Percentiles rank a stretch among this genome's conserved stretches.
Evolutionary conservation across 148 eudicot genomes (phyloP).

Genomic region (Nepenthes mirabilis): DNA sequence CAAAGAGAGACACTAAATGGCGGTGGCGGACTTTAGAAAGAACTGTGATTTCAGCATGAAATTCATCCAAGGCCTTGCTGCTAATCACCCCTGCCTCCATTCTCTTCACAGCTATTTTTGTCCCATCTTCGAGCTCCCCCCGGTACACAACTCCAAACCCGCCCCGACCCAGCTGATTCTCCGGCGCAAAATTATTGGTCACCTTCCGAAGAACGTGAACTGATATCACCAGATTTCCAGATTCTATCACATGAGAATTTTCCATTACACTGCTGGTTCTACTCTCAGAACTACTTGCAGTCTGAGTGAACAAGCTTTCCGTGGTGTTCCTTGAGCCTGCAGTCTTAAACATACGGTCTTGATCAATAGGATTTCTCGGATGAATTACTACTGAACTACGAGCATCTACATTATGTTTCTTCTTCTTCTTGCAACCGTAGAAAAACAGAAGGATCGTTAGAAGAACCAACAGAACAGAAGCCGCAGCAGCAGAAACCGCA

Average conservation of each 20-base stretch:
- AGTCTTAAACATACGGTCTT: constrained; percentile 30
- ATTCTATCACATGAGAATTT: constrained; percentile 30
- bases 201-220: constrained; percentile 49
- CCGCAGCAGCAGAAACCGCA: constrained; percentile 17
- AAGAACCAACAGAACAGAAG: constrained; percentile 10
- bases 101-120: constrained; percentile 65
- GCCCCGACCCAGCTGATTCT: constrained; percentile 71
- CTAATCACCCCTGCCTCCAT: constrained; percentile 49
- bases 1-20: constrained; percentile 55
- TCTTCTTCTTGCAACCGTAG: constrained; percentile 26
- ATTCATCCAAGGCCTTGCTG: constrained; percentile 54
- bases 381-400: constrained; percentile 33
- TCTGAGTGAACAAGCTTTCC: constrained; percentile 20
- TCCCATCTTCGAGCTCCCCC: constrained; percentile 58
- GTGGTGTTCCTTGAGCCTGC: constrained; percentile 24
- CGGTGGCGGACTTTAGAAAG: constrained; percentile 66
- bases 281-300: constrained; percentile 18
- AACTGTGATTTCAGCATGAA: constrained; percentile 64
- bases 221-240: constrained; percentile 43
- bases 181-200: constrained; percentile 43
- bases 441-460: constrained; percentile 10
- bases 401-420: constrained; percentile 8
- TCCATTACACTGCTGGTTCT: constrained; percentile 12
- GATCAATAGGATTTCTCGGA: constrained; percentile 39
- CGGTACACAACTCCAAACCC: constrained; percentile 74